A percentile compares a stretch with the other conserved stretches of the same genome.
These are phyloP conservation scores for Botrytis fragariae DNA, from an alignment of 2,329 filamentous ascomycete genomes.

Conservation along the genomic window DNA sequence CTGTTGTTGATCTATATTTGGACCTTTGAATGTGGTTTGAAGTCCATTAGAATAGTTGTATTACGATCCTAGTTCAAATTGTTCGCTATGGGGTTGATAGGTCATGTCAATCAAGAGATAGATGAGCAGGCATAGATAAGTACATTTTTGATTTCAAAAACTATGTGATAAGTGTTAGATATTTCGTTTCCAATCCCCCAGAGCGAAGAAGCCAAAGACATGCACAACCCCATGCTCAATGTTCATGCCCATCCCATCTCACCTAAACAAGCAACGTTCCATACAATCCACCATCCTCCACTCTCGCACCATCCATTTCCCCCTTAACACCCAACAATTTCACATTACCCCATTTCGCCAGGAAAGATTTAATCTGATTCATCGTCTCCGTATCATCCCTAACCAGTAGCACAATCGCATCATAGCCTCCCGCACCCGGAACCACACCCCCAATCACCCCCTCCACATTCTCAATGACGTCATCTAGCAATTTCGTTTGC, in stretches of 20 bases:
- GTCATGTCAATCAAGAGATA: neutral
- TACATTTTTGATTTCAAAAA: too few species aligned
- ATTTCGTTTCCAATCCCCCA: neutral
- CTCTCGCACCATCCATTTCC: slow-evolving; percentile 65
- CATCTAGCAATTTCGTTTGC: slow-evolving; percentile 83
- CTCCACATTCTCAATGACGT: slow-evolving; percentile 60
- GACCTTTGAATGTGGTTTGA: too few species aligned
- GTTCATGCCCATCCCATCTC: too few species aligned
- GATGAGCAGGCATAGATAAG: too few species aligned
- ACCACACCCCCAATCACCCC: slow-evolving; percentile 7
- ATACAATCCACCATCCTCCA: slow-evolving; percentile 41
- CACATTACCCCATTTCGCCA: slow-evolving; percentile 68
- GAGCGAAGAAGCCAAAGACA: too few species aligned
- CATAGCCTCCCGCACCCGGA: slow-evolving; percentile 89
- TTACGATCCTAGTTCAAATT: too few species aligned
- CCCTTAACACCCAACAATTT: slow-evolving; percentile 68
- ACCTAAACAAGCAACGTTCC: neutral
- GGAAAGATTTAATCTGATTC: slow-evolving; percentile 55
- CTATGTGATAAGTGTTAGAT: neutral
- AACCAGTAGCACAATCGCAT: slow-evolving; percentile 81
- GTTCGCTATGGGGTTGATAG: too few species aligned
- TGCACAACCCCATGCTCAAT: too few species aligned
- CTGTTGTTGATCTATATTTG: neutral
- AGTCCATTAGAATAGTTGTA: neutral
- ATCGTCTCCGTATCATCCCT: slow-evolving; percentile 68